These are phyloP conservation scores for Phytopythium chamaehyphon DNA, from an alignment of 352 stramenopile species.

Conservation along the genomic window DNA sequence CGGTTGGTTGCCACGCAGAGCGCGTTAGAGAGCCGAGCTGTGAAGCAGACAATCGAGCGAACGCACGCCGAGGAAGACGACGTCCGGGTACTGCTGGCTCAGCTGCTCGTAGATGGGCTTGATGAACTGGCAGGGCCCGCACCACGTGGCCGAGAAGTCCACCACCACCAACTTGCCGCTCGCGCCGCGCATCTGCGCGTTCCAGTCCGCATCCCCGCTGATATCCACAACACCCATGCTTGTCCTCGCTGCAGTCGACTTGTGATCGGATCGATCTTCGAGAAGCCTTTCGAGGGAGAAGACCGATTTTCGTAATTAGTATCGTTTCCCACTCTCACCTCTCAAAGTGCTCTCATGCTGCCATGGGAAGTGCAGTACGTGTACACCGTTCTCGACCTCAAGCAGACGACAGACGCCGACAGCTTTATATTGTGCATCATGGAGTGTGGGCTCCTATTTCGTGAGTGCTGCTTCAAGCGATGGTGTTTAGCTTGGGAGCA, in stretches of 20 bases:
- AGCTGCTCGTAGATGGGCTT: conserved; percentile 83
- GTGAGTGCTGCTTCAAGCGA: no score
- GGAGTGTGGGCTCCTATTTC: no score
- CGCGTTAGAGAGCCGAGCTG: neutral
- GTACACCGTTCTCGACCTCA: no score
- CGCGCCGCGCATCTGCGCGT: conserved; percentile 66
- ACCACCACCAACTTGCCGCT: conserved; percentile 88
- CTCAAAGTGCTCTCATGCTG: no score
- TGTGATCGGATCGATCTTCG: no score
- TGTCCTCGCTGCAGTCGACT: conserved; percentile 34
- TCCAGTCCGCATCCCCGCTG: conserved; percentile 71
- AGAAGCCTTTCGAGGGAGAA: no score
- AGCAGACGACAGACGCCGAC: no score
- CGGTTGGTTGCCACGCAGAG: neutral
- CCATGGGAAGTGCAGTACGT: no score
- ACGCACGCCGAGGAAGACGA: conserved; percentile 80
- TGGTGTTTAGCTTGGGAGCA: no score
- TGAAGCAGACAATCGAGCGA: neutral
- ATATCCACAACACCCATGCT: conserved; percentile 75
- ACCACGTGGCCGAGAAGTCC: conserved; percentile 86
- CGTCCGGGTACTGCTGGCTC: conserved; percentile 76
- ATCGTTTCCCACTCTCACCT: no score
- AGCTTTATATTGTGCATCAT: no score
- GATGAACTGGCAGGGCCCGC: conserved; percentile 82
- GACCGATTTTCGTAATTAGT: no score